phyloP scores from a whole-genome alignment of 2,329 filamentous ascomycete genomes.

The Ophiostoma pallidulum region DNA sequence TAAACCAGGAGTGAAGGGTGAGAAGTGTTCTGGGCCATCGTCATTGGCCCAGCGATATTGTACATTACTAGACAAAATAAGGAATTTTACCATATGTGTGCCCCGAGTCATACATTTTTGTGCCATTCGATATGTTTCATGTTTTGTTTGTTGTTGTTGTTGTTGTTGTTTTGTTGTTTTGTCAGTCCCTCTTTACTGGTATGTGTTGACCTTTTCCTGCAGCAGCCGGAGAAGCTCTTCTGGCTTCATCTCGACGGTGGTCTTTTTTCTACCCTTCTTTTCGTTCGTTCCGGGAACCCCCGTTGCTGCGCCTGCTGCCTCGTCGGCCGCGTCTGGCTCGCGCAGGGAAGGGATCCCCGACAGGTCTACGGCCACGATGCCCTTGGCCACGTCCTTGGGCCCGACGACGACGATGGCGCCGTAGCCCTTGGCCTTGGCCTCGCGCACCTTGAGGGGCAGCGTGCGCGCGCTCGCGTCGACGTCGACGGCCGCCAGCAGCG shows the following conservation, averaged over 20 bases:
- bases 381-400: constrained; percentile 48
- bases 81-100: no score
- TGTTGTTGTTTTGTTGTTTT: not conserved
- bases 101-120: no score
- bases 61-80: no score
- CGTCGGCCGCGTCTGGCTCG: not conserved
- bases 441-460: constrained; percentile 59
- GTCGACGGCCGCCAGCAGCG: constrained; percentile 53
- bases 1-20: no score
- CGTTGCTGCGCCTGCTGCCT: not conserved
- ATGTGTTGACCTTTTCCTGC: constrained; percentile 36
- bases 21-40: no score
- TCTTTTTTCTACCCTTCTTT: constrained; percentile 4
- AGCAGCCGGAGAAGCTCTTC: constrained; percentile 36
- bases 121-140: not conserved
- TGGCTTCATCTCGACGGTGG: constrained; percentile 28
- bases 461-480: constrained; percentile 55
- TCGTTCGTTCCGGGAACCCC: no score
- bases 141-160: not conserved
- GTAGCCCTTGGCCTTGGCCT: constrained; percentile 64
- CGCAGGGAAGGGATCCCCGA: constrained; percentile 16
- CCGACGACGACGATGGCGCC: constrained; percentile 67
- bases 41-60: no score
- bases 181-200: no score
- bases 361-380: constrained; percentile 44